A percentile compares a stretch with the other conserved stretches of the same genome.
These are phyloP conservation scores for Epichloe uncinata DNA, from an alignment of 2,329 filamentous ascomycete species.

Conservation along the genomic window DNA sequence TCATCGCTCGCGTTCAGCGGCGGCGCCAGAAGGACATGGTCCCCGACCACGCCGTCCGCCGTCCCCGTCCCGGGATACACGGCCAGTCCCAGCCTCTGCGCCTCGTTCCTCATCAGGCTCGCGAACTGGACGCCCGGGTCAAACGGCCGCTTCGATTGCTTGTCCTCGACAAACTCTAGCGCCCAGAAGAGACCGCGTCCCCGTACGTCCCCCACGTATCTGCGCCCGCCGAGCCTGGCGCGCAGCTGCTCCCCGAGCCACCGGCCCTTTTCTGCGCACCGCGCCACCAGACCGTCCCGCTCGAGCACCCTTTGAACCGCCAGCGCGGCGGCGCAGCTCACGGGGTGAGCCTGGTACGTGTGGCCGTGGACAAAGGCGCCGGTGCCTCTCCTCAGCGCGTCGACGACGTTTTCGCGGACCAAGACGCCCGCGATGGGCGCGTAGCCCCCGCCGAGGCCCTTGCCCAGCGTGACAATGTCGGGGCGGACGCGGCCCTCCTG, in stretches of 20 bases:
- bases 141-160: too few species aligned
- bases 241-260: conserved; percentile 32
- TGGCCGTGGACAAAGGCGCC: conserved; percentile 11
- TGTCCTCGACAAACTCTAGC: too few species aligned
- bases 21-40: conserved; percentile 41
- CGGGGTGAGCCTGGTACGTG: conserved; percentile 15
- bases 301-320: conserved; percentile 33
- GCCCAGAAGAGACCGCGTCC: conserved; percentile 30
- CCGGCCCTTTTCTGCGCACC: conserved; percentile 40
- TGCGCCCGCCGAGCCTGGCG: conserved; percentile 26
- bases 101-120: too few species aligned
- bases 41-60: conserved; percentile 9
- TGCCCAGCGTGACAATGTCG: conserved; percentile 50
- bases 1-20: conserved; percentile 46
- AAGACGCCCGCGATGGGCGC: conserved; percentile 18
- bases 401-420: conserved; percentile 2
- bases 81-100: too few species aligned
- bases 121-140: too few species aligned
- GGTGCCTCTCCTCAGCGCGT: conserved; percentile 1
- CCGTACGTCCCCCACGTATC: conserved; percentile 43
- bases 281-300: conserved; percentile 42
- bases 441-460: conserved; percentile 52
- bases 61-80: too few species aligned
- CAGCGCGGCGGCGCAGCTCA: conserved; percentile 12
- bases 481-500: conserved; percentile 38